Conservation (phyloP, 352 stramenopile species). For the Globisporangium nunn region DNA sequence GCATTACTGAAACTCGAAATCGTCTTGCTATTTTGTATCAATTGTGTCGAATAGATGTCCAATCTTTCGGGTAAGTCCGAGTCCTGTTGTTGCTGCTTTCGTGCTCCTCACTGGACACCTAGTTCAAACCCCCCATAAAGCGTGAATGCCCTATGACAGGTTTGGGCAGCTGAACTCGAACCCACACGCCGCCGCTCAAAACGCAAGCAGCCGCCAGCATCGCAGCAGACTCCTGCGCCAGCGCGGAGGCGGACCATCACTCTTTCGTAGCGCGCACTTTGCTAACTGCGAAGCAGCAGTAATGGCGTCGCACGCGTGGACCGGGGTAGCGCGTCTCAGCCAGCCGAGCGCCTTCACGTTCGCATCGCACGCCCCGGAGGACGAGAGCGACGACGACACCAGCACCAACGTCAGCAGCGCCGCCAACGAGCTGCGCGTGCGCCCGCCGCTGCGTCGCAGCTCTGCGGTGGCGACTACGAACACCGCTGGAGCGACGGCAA, state of each 20-base stretch:
- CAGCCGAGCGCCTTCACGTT: constrained; percentile 10
- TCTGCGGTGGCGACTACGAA: neutral
- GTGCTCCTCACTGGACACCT: no score
- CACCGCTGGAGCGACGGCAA: neutral
- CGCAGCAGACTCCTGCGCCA: no score
- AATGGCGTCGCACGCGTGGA: constrained; percentile 2
- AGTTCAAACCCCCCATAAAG: no score
- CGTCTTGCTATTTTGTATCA: no score
- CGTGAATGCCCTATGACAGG: no score
- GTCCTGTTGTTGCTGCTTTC: no score
- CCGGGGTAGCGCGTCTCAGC: neutral
- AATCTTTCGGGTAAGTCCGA: no score
- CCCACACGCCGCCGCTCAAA: neutral
- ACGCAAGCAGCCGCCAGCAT: neutral
- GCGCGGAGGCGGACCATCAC: no score
- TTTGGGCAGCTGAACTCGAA: neutral
- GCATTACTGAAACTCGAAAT: no score
- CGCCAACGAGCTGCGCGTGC: neutral
- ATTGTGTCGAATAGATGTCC: no score
- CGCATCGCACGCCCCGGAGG: constrained; percentile 3
- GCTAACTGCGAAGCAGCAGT: neutral
- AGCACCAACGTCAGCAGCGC: neutral
- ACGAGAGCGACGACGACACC: constrained; percentile 1
- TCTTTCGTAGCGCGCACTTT: no score
- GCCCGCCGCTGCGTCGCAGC: neutral